Conservation (phyloP, 176 grass and related monocot genomes). For the Oryza rufipogon region DNA sequence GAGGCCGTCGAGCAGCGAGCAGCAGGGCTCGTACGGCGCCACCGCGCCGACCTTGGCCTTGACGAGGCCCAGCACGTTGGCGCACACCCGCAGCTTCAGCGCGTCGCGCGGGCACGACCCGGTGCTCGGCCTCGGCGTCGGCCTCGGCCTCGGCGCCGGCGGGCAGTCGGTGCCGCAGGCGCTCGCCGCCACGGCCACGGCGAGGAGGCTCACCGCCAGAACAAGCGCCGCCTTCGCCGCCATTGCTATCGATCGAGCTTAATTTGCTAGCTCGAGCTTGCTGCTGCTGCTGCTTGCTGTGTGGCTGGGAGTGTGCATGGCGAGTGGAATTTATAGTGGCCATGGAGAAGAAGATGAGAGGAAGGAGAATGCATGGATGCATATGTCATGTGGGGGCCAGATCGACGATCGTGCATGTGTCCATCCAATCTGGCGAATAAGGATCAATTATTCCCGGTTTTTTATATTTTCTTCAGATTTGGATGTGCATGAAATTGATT, state of each 20-base stretch:
- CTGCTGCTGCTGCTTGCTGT: background rate
- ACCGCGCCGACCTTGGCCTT: constrained; percentile 39
- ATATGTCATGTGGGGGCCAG: background rate
- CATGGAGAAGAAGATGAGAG: background rate
- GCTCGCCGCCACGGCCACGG: constrained; percentile 52
- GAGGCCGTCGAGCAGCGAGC: constrained; percentile 50
- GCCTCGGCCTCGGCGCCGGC: background rate
- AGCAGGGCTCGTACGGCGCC: constrained; percentile 41
- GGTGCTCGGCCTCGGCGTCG: background rate
- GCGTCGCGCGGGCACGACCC: constrained; percentile 41
- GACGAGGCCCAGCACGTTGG: constrained; percentile 47
- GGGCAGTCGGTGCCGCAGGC: constrained; percentile 41
- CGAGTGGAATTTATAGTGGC: constrained; percentile 15
- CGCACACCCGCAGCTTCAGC: constrained; percentile 50
- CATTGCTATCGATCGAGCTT: constrained; percentile 20
- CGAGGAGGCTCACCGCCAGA: constrained; percentile 44
- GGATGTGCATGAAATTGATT: background rate
- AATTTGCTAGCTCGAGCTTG: background rate
- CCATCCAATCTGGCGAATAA: background rate
- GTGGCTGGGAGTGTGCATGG: constrained; percentile 12
- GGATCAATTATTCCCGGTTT: background rate
- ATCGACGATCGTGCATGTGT: background rate
- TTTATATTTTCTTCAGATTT: background rate
- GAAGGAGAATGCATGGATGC: background rate
- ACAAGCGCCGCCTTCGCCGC: constrained; percentile 38